A percentile compares a stretch with the other conserved stretches of the same genome.
Evolutionary conservation across 2,329 filamentous ascomycete genomes (phyloP).

Genomic region (Seiridium unicorne): DNA sequence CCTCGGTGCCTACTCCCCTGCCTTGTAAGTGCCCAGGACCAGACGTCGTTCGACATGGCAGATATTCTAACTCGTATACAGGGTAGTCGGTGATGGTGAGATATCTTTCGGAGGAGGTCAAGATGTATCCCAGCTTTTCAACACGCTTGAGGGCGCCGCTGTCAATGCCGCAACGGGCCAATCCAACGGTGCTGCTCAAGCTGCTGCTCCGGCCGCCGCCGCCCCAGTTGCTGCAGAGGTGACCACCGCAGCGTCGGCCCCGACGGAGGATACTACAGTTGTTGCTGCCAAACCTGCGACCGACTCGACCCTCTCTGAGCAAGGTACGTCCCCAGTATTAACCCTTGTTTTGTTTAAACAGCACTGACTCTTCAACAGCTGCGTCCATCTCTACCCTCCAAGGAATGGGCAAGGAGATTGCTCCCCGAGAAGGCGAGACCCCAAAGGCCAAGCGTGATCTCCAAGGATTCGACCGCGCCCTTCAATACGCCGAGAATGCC

Average conservation of each 20-base stretch:
- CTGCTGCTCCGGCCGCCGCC: slow-evolving; percentile 16
- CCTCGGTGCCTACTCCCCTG: slow-evolving; percentile 42
- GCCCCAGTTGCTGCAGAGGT: slow-evolving; percentile 12
- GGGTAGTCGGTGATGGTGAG: slow-evolving; percentile 34
- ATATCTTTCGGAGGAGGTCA: slow-evolving; percentile 36
- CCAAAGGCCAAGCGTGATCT: slow-evolving; percentile 34
- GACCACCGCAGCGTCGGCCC: slow-evolving; percentile 15
- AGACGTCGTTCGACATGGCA: background rate
- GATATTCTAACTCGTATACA: slow-evolving; percentile 20
- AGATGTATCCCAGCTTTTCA: slow-evolving; percentile 44
- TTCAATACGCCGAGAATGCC: slow-evolving; percentile 36
- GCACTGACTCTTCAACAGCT: slow-evolving; percentile 19
- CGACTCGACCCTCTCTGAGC: slow-evolving; percentile 33
- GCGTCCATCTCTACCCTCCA: slow-evolving; percentile 42
- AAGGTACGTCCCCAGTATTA: slow-evolving; percentile 25
- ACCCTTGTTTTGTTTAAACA: background rate
- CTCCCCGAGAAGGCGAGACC: slow-evolving; percentile 33
- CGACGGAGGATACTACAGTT: slow-evolving; percentile 18
- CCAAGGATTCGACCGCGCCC: slow-evolving; percentile 37
- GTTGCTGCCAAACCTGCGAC: slow-evolving; percentile 13
- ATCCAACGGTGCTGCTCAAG: slow-evolving; percentile 15
- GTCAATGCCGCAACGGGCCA: slow-evolving; percentile 5
- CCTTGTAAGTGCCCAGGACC: slow-evolving; percentile 30
- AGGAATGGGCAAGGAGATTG: slow-evolving; percentile 48
- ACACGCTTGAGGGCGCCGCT: slow-evolving; percentile 40